phyloP scores from a whole-genome alignment of 441 rosid genomes.

The Metrosideros polymorpha region DNA sequence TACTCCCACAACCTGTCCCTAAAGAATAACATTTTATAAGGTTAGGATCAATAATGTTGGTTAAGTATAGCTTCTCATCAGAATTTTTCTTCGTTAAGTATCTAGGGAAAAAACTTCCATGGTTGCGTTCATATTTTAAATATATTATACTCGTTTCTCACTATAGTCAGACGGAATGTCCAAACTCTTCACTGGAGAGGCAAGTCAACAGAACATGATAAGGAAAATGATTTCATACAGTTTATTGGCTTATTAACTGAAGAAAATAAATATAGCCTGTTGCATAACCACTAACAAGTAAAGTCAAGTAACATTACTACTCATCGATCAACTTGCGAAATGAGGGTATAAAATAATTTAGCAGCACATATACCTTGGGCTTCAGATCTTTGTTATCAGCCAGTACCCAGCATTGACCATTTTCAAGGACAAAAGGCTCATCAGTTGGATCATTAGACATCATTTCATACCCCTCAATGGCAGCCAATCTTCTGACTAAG shows the following conservation, averaged over 20 bases:
- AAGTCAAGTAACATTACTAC: neutral
- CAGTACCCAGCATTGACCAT: conserved; percentile 83
- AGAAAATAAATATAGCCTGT: neutral
- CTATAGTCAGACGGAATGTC: neutral
- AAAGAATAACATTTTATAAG: neutral
- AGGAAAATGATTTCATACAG: neutral
- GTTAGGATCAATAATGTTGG: neutral
- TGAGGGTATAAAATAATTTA: neutral
- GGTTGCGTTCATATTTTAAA: neutral
- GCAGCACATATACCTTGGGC: conserved; percentile 52
- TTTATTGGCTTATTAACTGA: neutral
- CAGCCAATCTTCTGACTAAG: conserved; percentile 86
- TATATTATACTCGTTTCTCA: neutral
- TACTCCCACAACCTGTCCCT: neutral
- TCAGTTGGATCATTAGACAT: conserved; percentile 66
- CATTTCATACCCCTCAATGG: conserved; percentile 83
- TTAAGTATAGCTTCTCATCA: neutral
- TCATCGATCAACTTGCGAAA: neutral
- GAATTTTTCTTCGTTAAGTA: neutral
- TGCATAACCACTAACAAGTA: neutral
- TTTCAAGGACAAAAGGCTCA: conserved; percentile 71
- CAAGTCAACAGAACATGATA: neutral
- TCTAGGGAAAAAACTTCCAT: neutral
- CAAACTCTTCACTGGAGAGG: neutral
- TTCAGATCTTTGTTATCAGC: conserved; percentile 71